These are phyloP conservation scores for Arthroderma sp. DNA, from an alignment of 2,329 filamentous ascomycete genomes.

Conservation along the genomic window DNA sequence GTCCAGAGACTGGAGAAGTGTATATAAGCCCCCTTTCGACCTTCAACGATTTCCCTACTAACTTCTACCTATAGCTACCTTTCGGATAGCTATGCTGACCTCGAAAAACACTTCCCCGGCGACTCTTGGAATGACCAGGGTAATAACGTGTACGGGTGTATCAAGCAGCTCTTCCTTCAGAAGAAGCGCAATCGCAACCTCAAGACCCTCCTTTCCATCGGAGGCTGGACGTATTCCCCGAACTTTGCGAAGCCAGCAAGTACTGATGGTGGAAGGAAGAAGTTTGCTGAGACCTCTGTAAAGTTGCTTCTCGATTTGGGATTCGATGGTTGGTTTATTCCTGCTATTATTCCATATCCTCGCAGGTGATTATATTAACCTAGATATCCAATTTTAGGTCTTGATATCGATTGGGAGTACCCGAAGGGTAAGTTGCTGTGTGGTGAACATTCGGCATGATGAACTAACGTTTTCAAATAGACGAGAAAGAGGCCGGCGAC, in stretches of 20 bases:
- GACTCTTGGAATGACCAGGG: constrained; percentile 59
- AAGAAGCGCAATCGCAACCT: constrained; percentile 64
- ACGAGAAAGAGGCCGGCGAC: constrained; percentile 31
- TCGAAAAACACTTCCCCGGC: constrained; percentile 53
- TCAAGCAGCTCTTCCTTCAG: constrained; percentile 62
- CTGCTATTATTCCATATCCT: neutral
- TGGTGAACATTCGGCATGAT: neutral
- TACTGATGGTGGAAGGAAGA: constrained; percentile 46
- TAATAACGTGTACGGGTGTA: constrained; percentile 59
- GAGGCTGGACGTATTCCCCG: constrained; percentile 64
- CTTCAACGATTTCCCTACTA: neutral
- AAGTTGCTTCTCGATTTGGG: constrained; percentile 66
- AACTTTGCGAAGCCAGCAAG: constrained; percentile 63
- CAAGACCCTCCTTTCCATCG: constrained; percentile 70
- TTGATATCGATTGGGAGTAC: constrained; percentile 39
- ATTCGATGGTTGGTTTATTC: constrained; percentile 38
- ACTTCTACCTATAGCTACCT: constrained; percentile 27
- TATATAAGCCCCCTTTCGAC: constrained; percentile 24
- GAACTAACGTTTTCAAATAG: constrained; percentile 13
- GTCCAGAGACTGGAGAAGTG: constrained; percentile 65
- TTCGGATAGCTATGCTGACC: constrained; percentile 56
- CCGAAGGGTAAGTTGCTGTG: constrained; percentile 21
- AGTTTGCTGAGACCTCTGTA: constrained; percentile 60
- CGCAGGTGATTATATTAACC: neutral
- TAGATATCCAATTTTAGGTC: constrained; percentile 13